Conservation (phyloP, 1,284 basidiomycete genomes). For the Cutaneotrichosporon cavernicola region DNA sequence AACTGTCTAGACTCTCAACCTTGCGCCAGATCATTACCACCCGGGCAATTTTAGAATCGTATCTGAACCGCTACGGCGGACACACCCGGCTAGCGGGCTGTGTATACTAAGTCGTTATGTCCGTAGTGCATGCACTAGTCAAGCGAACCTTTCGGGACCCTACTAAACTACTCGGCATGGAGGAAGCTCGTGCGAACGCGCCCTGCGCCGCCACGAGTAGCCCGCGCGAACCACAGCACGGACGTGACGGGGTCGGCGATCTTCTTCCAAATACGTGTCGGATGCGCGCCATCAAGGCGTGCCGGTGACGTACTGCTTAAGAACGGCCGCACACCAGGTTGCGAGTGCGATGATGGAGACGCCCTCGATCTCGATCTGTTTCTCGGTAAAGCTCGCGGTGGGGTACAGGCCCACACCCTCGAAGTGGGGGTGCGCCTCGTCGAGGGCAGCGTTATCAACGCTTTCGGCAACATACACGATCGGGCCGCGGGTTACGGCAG, state of each 20-base stretch:
- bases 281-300: not conserved
- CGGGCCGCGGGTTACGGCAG: constrained; percentile 38
- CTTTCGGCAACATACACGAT: constrained; percentile 42
- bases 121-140: constrained; percentile 16
- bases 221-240: constrained; percentile 43
- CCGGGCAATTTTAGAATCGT: constrained; percentile 5
- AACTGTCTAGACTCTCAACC: not conserved
- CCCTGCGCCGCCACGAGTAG: constrained; percentile 36
- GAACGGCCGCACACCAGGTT: constrained; percentile 10
- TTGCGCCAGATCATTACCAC: not conserved
- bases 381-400: constrained; percentile 27
- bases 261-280: constrained; percentile 19
- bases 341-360: constrained; percentile 29
- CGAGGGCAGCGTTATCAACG: constrained; percentile 33
- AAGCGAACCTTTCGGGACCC: not conserved
- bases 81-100: constrained; percentile 15
- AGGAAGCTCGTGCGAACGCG: constrained; percentile 33
- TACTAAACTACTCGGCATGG: constrained; percentile 8
- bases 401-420: constrained; percentile 30
- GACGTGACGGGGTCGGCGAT: constrained; percentile 23
- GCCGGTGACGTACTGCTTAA: constrained; percentile 11
- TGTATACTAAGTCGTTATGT: constrained; percentile 24
- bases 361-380: constrained; percentile 26
- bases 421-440: constrained; percentile 32
- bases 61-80: constrained; percentile 11